Evolutionary conservation across 495 filamentous ascomycete genomes (phyloP), one percentile per base, ranked within the genome.

Genomic region (Cercophora samala): DNA sequence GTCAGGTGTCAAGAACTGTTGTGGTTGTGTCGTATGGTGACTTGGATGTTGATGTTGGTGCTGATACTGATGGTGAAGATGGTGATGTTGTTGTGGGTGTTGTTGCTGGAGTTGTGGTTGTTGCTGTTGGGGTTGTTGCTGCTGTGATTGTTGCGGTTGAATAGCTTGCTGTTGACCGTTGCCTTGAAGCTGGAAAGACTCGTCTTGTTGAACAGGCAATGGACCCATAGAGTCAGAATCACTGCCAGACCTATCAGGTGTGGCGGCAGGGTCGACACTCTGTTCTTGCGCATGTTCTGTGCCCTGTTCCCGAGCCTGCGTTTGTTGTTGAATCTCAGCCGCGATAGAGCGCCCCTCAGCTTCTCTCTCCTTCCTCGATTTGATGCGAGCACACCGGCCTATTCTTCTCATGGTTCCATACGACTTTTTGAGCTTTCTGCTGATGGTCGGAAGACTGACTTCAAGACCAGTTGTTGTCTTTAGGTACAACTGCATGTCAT

Each of bases 401-500:
- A 18, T 58, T 32, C 56, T n/a, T 51, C 65, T 26, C 26, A 61
- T 32, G 8, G 46, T 64, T 1, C 62, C 68, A 53, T 69, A 66
- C 2, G 61, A 37, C 56, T 66, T 66, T 15, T 58, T 46, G 8
- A 69, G 23, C 6, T 60, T 60, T 23, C 64, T 60, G 46, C 68
- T 69, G 64, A 75, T 71, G 21, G 72, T 72, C 4, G 69, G 60
- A 9, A 62, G 46, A 66, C 74, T 73, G 25, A 76, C 58, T 11
- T 74, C 59, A 22, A 74, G 64, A 53, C 62, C 65, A 22, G 69
- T 73, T 4, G 69, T 52, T 5, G 60, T 66, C 63, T 67, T 64
- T 32, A 76, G 62, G 26, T 71, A 76, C 42, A 60, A 42, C 58
- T 76, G 74, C 67, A 74, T 74, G 60, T 76, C 74, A 9, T 71